Evolutionary conservation across 2,329 filamentous ascomycete species (phyloP).

Genomic region (Fusarium proliferatum): DNA sequence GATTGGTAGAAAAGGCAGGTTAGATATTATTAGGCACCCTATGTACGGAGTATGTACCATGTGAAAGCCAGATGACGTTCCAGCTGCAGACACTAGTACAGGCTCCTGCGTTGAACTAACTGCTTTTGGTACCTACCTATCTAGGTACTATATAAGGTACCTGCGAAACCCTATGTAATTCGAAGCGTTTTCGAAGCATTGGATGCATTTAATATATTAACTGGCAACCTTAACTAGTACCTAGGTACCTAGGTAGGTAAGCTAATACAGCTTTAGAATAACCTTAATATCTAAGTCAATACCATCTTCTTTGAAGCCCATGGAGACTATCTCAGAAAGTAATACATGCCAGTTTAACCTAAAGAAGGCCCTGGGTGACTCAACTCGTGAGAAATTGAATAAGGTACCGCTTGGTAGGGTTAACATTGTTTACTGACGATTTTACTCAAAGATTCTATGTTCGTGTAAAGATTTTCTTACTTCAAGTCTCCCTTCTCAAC

Average conservation of each 20-base stretch:
- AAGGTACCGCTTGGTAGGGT: too few species aligned
- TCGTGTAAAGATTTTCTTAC: too few species aligned
- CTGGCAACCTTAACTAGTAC: neutral
- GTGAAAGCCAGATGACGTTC: constrained; percentile 39
- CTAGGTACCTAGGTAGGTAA: neutral
- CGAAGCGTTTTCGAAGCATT: neutral
- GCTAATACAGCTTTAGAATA: neutral
- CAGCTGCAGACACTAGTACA: neutral
- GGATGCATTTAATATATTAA: neutral
- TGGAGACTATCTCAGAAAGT: neutral
- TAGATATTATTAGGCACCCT: neutral
- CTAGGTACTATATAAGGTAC: too few species aligned
- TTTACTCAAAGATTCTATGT: too few species aligned
- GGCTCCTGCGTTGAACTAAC: constrained; percentile 10
- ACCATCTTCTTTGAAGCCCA: neutral
- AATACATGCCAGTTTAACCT: too few species aligned
- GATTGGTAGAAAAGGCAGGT: neutral
- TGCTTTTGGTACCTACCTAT: neutral
- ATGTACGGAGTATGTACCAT: constrained; percentile 13
- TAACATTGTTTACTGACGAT: too few species aligned
- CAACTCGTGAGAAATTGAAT: too few species aligned
- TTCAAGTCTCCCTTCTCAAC: too few species aligned
- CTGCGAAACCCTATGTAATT: neutral
- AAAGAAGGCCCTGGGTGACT: too few species aligned
- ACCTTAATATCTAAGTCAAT: neutral